These are phyloP conservation scores for Acacia pycnantha DNA, from an alignment of 331 rosid genomes.

Conservation along the genomic window DNA sequence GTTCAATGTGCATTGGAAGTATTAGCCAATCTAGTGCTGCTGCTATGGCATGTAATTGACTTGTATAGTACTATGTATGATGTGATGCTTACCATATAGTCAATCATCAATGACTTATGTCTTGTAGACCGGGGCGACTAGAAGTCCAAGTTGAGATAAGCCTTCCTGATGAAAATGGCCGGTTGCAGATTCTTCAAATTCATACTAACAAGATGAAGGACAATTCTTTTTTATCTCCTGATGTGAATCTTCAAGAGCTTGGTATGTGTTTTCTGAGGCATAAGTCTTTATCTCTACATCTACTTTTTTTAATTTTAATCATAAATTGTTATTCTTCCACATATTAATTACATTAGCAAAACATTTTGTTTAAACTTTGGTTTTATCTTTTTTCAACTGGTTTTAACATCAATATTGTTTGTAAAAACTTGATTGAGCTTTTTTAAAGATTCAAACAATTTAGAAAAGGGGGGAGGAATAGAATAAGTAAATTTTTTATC, in stretches of 20 bases:
- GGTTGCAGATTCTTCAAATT: slow-evolving; percentile 93
- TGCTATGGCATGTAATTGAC: slow-evolving; percentile 20
- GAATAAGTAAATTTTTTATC: neutral
- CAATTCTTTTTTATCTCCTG: slow-evolving; percentile 91
- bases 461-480: neutral
- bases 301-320: slow-evolving; percentile 13
- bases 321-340: slow-evolving; percentile 4
- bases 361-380: neutral
- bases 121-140: slow-evolving; percentile 91
- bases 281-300: slow-evolving; percentile 12
- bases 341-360: slow-evolving; percentile 22
- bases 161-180: slow-evolving; percentile 99
- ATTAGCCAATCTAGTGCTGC: slow-evolving; percentile 14
- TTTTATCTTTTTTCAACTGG: slow-evolving; percentile 2
- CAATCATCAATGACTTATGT: slow-evolving; percentile 29
- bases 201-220: slow-evolving; percentile 98
- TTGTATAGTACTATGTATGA: slow-evolving; percentile 23
- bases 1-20: slow-evolving; percentile 5
- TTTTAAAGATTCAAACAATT: slow-evolving; percentile 10
- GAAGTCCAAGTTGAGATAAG: slow-evolving; percentile 98
- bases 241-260: slow-evolving; percentile 87
- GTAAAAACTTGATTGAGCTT: neutral
- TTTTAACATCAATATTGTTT: slow-evolving; percentile 15
- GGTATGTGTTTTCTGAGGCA: slow-evolving; percentile 53
- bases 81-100: slow-evolving; percentile 19